These are phyloP conservation scores for Ophiostoma fasciatum DNA, from an alignment of 2,329 filamentous ascomycete species.

Conservation along the genomic window DNA sequence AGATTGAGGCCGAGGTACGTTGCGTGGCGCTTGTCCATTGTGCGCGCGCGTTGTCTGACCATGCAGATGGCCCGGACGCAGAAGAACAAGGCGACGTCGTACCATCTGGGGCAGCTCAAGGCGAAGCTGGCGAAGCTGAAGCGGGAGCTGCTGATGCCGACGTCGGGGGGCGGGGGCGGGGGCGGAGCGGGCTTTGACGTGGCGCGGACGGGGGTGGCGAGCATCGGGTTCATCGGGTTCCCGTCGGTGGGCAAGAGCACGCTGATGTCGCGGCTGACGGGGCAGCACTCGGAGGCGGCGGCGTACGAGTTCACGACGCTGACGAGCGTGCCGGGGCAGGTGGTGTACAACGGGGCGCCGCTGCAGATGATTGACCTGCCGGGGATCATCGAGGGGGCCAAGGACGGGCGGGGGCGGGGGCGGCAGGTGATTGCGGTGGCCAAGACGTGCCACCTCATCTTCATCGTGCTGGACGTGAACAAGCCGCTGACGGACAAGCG, in stretches of 20 bases:
- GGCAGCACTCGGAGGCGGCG: conserved; percentile 91
- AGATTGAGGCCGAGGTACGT: conserved; percentile 84
- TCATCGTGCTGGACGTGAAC: conserved; percentile 96
- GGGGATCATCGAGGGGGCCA: conserved; percentile 96
- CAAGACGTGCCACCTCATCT: conserved; percentile 97
- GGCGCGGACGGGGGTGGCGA: conserved; percentile 90
- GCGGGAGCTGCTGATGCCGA: conserved; percentile 81
- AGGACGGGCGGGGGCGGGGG: conserved; percentile 94
- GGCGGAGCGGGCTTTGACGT: conserved; percentile 90
- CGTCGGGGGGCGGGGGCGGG: conserved; percentile 64
- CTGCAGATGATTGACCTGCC: conserved; percentile 97
- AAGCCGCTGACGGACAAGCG: conserved; percentile 96
- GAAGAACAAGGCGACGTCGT: conserved; percentile 93
- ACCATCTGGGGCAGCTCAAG: conserved; percentile 89
- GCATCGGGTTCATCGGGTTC: conserved; percentile 95
- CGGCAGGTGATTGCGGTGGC: conserved; percentile 97
- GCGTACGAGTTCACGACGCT: conserved; percentile 98
- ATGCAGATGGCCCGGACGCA: conserved; percentile 83
- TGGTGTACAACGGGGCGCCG: conserved; percentile 90
- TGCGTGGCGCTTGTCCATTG: conserved; percentile 2
- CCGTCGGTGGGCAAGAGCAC: conserved; percentile 98
- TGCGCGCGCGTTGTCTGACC: neutral
- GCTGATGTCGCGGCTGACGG: conserved; percentile 85
- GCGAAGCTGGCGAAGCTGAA: conserved; percentile 97
- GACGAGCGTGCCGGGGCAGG: conserved; percentile 92